A percentile compares a stretch with the other conserved stretches of the same genome.
Evolutionary conservation across 169 alveolate genomes (phyloP).

Genomic region (Neospora caninum): DNA sequence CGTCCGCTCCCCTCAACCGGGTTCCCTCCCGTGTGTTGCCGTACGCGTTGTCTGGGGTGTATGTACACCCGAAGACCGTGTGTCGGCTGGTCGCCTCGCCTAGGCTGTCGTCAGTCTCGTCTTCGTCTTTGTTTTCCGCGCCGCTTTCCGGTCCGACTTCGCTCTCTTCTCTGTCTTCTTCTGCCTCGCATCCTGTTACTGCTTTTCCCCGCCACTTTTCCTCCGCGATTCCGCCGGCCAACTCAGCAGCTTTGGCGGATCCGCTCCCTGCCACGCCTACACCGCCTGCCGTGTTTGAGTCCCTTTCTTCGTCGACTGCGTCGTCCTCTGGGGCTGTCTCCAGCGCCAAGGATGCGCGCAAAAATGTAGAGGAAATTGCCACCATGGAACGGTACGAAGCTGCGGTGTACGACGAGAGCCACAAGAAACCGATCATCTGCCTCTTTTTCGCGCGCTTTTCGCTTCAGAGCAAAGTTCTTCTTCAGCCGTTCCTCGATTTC

Average conservation of each 20-base stretch:
- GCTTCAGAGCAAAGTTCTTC: constrained; percentile 35
- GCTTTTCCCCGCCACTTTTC: neutral
- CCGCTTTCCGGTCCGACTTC: no score
- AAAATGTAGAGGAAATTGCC: constrained; percentile 17
- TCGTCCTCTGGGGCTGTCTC: neutral
- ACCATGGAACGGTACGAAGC: constrained; percentile 55
- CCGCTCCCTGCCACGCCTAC: neutral
- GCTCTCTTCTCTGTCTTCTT: neutral
- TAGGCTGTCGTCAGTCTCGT: no score
- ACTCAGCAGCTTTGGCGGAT: constrained; percentile 4
- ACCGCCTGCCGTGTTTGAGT: neutral
- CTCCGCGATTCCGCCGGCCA: constrained; percentile 22
- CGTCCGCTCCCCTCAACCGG: neutral
- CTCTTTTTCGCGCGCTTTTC: constrained; percentile 46
- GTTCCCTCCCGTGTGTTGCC: neutral
- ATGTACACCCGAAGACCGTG: no score
- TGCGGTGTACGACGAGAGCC: constrained; percentile 52
- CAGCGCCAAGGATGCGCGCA: neutral
- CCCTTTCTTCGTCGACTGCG: neutral
- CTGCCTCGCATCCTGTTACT: neutral
- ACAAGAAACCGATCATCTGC: constrained; percentile 40
- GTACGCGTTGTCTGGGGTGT: neutral
- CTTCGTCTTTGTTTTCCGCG: no score
- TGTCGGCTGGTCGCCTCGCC: no score
- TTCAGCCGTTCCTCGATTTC: constrained; percentile 40